Base-by-base conservation (phyloP, 2,329 filamentous ascomycete genomes). In the Scleromitrula shiraiana region DNA sequence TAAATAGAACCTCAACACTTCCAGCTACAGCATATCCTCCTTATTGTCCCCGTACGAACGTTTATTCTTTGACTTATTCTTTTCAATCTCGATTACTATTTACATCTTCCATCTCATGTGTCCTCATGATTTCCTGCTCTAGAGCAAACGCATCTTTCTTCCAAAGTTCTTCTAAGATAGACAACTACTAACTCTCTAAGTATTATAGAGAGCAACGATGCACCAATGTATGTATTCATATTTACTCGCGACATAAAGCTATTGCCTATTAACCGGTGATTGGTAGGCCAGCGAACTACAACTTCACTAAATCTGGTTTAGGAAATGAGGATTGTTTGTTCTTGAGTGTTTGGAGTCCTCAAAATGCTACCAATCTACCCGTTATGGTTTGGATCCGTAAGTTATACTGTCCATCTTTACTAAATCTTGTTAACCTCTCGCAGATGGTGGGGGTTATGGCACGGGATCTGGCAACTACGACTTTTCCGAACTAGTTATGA, bases 401-500 rank as follows among this genome's bases (percentile, higher is more conserved):
- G 41, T 45, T 15, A n/a, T 7, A 30, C 15, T 14, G 1, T 19
- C 36, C 35, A 22, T 22, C 12, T 35, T 44, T 43, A 2, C 4
- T 9, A 12, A 54, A 37, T 56, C 58, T 41, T 56, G 61, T 62
- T 19, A 64, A 66, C 0, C 69, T 8, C 4, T 7, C 19, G 1
- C 14, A 59, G 68, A 65, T 41, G 55, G 65, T 38, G 66, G 67
- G 8, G 64, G 63, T 3, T 60, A 65, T 44, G 45, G 45, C 17
- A n/a, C 4, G 1, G 45, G 45, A 7, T 22, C 33, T 59, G 61
- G 55, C 56, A 42, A 76, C 24, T 63, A 68, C 14, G 62, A 61
- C 20, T 42, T 63, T 27, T 62, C 58, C 9, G 60, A 62, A 12
- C 56, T 72, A 66, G 71, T 76, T 40, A 70, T 70, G 32, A 67